Evolutionary conservation across 176 grass and related monocot species (phyloP), one percentile per base, ranked within the genome.

Genomic region (Musa schizocarpa): DNA sequence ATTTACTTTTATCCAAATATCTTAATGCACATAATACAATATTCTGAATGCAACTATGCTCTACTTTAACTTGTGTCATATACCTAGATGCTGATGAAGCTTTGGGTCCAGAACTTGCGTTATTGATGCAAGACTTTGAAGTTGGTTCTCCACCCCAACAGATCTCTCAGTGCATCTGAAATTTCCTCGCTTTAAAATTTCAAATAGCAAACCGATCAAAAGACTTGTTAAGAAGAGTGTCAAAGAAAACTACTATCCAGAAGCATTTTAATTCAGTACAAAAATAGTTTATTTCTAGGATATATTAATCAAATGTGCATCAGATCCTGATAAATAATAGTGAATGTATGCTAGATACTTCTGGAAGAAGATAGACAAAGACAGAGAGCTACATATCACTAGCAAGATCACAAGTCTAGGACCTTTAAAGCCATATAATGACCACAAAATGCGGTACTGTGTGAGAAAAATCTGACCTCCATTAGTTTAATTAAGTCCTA

Each of bases 111-210:
- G 80, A 78, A 94, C 86, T 90, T 92, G 96, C 75, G 89, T 99
- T 68, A 99, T 99, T 58, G 96, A 99, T 51, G 96, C 86, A 59
- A 99, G 88, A 56, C 78, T 88, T 74, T 99, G 96, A 71, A 99
- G 86, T 79, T 99, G 96, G 70, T 95, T 92, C 63, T 90, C 88
- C 27, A 99, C 96, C 55, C 96, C 96, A 1, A 99, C 84, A 64
- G 96, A 92, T 89, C 88, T 87, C 73, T 99, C 91, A 55, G 96
- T 94, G 84, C 96, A 99, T 86, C 75, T 99, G 76, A 99, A 99
- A 85, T 99, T 99, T 79, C 86, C 96, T 86, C 96, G 85, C 96
- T 99, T 91, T 57, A 87, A 75, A 82, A 87, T 86, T 85, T 84
- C 55, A 77, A 84, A 81, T 55, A 85, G 65, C 13, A 81, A 71